Evolutionary conservation across 1,139 yeast species (phyloP).

Genomic region (Yamadazyma kanchanaburiensis): DNA sequence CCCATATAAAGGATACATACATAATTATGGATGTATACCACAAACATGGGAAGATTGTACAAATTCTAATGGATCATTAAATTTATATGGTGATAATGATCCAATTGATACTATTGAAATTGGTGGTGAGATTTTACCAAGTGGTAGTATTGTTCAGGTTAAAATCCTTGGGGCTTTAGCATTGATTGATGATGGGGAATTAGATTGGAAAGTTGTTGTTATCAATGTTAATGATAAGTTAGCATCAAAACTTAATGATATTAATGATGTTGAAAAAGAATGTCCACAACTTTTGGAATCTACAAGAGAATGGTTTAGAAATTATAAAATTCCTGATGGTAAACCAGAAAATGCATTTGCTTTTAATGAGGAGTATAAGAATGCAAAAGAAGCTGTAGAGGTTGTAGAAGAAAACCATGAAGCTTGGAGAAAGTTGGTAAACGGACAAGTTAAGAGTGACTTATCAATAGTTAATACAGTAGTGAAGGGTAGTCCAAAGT

Average conservation of each 20-base stretch:
- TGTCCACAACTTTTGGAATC: slow-evolving; percentile 82
- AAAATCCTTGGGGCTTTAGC: slow-evolving; percentile 87
- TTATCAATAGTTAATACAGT: slow-evolving; percentile 60
- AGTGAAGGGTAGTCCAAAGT: slow-evolving; percentile 47
- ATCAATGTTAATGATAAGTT: slow-evolving; percentile 73
- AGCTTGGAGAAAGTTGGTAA: slow-evolving; percentile 68
- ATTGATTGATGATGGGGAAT: slow-evolving; percentile 85
- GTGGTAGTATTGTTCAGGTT: slow-evolving; percentile 79
- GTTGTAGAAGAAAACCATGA: slow-evolving; percentile 66
- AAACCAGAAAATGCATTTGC: slow-evolving; percentile 87
- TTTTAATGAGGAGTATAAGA: slow-evolving; percentile 75
- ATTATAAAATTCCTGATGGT: slow-evolving; percentile 88
- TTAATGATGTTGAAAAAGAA: slow-evolving; percentile 70
- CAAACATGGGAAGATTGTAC: slow-evolving; percentile 95
- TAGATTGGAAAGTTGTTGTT: slow-evolving; percentile 90
- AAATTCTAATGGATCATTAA: slow-evolving; percentile 58
- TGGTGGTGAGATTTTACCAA: slow-evolving; percentile 65
- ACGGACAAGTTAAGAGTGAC: slow-evolving; percentile 48
- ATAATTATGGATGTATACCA: slow-evolving; percentile 92
- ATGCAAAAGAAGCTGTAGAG: slow-evolving; percentile 68
- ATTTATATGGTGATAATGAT: slow-evolving; percentile 82
- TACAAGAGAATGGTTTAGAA: slow-evolving; percentile 87
- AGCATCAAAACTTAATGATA: slow-evolving; percentile 67
- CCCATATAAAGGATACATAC: slow-evolving; percentile 89
- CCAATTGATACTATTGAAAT: slow-evolving; percentile 91